These are phyloP conservation scores for Boletus vinaceobasis DNA, from an alignment of 768 basidiomycete species.

Conservation along the genomic window DNA sequence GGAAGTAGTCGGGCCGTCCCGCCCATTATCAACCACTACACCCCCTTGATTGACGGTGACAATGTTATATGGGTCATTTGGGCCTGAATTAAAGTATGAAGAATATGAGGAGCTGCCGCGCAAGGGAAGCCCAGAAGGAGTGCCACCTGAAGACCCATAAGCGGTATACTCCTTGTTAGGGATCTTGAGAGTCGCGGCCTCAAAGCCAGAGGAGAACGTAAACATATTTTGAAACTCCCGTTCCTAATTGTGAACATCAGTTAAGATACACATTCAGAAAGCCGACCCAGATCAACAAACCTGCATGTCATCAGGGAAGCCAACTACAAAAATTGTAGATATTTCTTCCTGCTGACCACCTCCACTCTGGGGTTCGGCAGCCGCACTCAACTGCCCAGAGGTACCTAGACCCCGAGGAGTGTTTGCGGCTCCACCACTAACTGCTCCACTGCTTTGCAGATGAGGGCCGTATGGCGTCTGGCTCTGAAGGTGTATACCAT, in stretches of 20 bases:
- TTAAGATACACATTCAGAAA: conserved; percentile 8
- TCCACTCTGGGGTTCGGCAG: conserved; percentile 21
- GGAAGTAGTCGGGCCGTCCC: conserved; percentile 70
- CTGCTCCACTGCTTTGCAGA: conserved; percentile 43
- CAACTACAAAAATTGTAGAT: conserved; percentile 96
- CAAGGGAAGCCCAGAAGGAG: conserved; percentile 34
- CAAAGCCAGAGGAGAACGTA: conserved; percentile 92
- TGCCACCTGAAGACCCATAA: conserved; percentile 49
- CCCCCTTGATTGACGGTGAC: conserved; percentile 81
- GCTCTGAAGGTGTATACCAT: conserved; percentile 53
- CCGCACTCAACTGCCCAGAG: conserved; percentile 28
- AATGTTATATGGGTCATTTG: conserved; percentile 81
- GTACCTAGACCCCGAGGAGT: conserved; percentile 27
- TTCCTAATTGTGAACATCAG: conserved; percentile 54
- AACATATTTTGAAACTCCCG: conserved; percentile 99
- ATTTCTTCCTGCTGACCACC: conserved; percentile 71
- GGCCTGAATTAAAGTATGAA: conserved; percentile 42
- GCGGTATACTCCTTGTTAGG: conserved; percentile 88
- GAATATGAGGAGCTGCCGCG: conserved; percentile 35
- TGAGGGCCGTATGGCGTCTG: conserved; percentile 78
- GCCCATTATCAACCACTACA: conserved; percentile 73
- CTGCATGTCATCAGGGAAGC: conserved; percentile 99
- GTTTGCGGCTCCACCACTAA: conserved; percentile 18
- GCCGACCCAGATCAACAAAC: conserved; percentile 43
- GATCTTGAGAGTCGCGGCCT: conserved; percentile 96